phyloP scores from a whole-genome alignment of 768 basidiomycete genomes.

The Tephrocybe sp. region DNA sequence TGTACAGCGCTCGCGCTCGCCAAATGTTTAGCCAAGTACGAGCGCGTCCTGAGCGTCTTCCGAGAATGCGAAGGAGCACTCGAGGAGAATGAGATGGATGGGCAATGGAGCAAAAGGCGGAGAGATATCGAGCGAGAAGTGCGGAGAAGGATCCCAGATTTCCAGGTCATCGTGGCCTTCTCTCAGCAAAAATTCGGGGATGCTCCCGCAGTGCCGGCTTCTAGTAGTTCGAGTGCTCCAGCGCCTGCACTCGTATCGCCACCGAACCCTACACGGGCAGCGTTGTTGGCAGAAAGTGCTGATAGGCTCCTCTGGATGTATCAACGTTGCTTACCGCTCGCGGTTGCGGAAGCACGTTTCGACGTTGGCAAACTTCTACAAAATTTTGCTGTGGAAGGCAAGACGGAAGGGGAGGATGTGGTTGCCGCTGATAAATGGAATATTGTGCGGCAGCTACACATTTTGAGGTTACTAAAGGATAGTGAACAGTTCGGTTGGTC shows the following conservation, averaged over 20 bases:
- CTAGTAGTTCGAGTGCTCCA: neutral
- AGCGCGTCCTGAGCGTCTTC: slow-evolving; percentile 48
- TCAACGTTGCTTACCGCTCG: slow-evolving; percentile 67
- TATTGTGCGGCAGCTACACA: slow-evolving; percentile 71
- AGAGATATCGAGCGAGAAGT: slow-evolving; percentile 75
- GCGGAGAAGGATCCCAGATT: slow-evolving; percentile 77
- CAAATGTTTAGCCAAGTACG: slow-evolving; percentile 73
- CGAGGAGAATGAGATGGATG: slow-evolving; percentile 58
- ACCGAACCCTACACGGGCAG: slow-evolving; percentile 37
- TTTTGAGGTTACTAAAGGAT: slow-evolving; percentile 68
- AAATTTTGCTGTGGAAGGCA: slow-evolving; percentile 28
- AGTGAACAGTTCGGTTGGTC: slow-evolving; percentile 82
- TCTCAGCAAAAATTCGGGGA: slow-evolving; percentile 51
- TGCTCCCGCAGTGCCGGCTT: neutral
- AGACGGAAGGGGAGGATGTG: slow-evolving; percentile 20
- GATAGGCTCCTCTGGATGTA: slow-evolving; percentile 85
- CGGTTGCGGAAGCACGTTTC: slow-evolving; percentile 79
- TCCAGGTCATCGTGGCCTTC: slow-evolving; percentile 82
- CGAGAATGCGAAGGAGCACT: slow-evolving; percentile 47
- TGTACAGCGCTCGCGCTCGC: slow-evolving; percentile 76
- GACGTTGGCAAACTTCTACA: slow-evolving; percentile 80
- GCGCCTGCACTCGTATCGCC: neutral
- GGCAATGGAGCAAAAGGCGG: slow-evolving; percentile 69
- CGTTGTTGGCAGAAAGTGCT: slow-evolving; percentile 75
- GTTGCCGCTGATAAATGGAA: slow-evolving; percentile 26